Evolutionary conservation across 2,329 filamentous ascomycete species (phyloP).

Genomic region (Colletotrichum chlorophyti): DNA sequence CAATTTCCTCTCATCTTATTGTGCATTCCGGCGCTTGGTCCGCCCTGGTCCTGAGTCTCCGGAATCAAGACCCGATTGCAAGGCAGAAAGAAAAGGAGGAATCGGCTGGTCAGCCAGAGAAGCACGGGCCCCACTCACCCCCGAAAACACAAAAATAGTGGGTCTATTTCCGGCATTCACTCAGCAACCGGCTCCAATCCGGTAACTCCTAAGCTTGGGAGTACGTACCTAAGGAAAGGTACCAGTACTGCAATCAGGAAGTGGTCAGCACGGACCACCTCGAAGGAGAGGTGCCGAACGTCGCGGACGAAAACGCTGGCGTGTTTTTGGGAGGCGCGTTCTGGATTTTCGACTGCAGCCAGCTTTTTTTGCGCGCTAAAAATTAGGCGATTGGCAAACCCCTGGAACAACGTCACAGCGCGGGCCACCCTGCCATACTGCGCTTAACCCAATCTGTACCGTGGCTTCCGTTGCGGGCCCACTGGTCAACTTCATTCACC

Average conservation of each 20-base stretch:
- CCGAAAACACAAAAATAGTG: slow-evolving; percentile 14
- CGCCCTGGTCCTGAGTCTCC: slow-evolving; percentile 22
- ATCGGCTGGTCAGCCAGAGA: slow-evolving; percentile 14
- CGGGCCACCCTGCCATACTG: not conserved
- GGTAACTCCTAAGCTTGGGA: too few species aligned
- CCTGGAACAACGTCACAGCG: slow-evolving; percentile 21
- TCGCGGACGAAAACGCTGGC: slow-evolving; percentile 20
- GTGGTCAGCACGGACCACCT: slow-evolving; percentile 14
- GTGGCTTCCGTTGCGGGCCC: slow-evolving; percentile 12
- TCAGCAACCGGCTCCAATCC: slow-evolving; percentile 19
- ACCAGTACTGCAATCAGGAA: too few species aligned
- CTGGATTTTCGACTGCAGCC: slow-evolving; percentile 1
- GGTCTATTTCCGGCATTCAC: slow-evolving; percentile 25
- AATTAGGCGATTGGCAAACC: slow-evolving; percentile 1
- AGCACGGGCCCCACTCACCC: slow-evolving; percentile 12
- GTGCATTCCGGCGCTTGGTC: slow-evolving; percentile 15
- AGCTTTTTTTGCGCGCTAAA: slow-evolving; percentile 20
- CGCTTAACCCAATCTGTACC: slow-evolving; percentile 7
- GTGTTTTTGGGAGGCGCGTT: slow-evolving; percentile 29
- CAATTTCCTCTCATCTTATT: slow-evolving; percentile 16
- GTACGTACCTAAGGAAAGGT: too few species aligned
- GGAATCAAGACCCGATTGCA: slow-evolving; percentile 23
- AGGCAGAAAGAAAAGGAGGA: slow-evolving; percentile 12
- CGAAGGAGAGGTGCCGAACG: not conserved
- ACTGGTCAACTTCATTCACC: slow-evolving; percentile 1